These are phyloP conservation scores for Lichtheimia ornata DNA, from an alignment of 371 early-diverging fungal genomes.

Conservation along the genomic window DNA sequence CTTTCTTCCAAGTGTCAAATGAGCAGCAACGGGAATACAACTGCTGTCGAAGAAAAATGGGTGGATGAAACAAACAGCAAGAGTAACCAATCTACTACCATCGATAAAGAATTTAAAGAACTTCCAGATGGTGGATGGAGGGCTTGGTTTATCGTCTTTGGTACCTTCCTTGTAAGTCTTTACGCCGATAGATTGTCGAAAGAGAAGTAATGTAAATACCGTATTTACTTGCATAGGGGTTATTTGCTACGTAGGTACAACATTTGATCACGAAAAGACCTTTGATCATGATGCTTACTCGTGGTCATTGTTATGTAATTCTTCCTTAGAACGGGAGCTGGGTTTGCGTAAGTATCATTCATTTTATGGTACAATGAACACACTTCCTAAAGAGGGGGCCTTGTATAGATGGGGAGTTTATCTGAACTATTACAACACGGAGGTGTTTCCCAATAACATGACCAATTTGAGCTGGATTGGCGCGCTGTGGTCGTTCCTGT, in stretches of 20 bases:
- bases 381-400: too few species aligned
- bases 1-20: too few species aligned
- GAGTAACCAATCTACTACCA: background rate
- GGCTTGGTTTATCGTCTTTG: slow-evolving; percentile 36
- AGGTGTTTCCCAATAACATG: slow-evolving; percentile 31
- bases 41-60: too few species aligned
- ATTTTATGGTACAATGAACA: background rate
- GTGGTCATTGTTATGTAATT: too few species aligned
- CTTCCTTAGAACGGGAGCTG: background rate
- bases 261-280: slow-evolving; percentile 26
- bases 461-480: slow-evolving; percentile 42
- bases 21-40: too few species aligned
- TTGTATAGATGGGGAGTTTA: slow-evolving; percentile 34
- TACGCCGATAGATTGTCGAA: background rate
- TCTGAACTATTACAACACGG: slow-evolving; percentile 29
- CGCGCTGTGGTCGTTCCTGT: slow-evolving; percentile 34
- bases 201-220: background rate
- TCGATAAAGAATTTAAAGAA: background rate
- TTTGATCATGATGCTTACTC: slow-evolving; percentile 20
- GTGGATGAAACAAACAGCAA: too few species aligned
- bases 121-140: slow-evolving; percentile 36
- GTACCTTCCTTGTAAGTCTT: slow-evolving; percentile 31
- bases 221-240: slow-evolving; percentile 17
- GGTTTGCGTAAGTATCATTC: background rate
- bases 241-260: slow-evolving; percentile 36